Conservation (phyloP, 768 basidiomycete genomes). For the Mycena polygramma region DNA sequence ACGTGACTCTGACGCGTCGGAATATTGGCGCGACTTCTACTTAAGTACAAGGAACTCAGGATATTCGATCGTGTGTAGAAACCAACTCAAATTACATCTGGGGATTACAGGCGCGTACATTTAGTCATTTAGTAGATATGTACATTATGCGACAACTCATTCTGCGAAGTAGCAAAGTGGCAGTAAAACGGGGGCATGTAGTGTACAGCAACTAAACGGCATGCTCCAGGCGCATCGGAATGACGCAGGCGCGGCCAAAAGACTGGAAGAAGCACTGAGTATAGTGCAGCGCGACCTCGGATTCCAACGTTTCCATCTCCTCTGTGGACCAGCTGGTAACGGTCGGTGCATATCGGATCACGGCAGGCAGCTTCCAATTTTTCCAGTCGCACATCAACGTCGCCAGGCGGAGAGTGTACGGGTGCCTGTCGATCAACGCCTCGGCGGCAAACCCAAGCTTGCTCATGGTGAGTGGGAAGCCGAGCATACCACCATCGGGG, state of each 20-base stretch:
- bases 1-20: too few relatives aligned
- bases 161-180: too few relatives aligned
- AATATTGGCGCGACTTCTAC: too few relatives aligned
- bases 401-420: neutral
- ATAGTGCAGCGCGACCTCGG: neutral
- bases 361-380: neutral
- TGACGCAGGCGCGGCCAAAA: neutral
- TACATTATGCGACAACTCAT: too few relatives aligned
- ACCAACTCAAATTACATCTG: too few relatives aligned
- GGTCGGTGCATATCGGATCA: neutral
- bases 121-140: too few relatives aligned
- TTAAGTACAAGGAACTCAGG: too few relatives aligned
- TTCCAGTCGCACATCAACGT: neutral
- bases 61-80: too few relatives aligned
- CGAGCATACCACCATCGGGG: neutral
- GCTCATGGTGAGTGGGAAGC: neutral
- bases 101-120: too few relatives aligned
- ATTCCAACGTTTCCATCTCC: neutral
- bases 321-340: neutral
- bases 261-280: neutral
- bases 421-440: neutral
- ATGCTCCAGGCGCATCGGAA: neutral
- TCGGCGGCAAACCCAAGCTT: neutral
- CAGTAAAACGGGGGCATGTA: too few relatives aligned
- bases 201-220: too few relatives aligned